These are phyloP conservation scores for Gracilaria vermiculophylla DNA, from an alignment of 23 red algal species.

Conservation along the genomic window DNA sequence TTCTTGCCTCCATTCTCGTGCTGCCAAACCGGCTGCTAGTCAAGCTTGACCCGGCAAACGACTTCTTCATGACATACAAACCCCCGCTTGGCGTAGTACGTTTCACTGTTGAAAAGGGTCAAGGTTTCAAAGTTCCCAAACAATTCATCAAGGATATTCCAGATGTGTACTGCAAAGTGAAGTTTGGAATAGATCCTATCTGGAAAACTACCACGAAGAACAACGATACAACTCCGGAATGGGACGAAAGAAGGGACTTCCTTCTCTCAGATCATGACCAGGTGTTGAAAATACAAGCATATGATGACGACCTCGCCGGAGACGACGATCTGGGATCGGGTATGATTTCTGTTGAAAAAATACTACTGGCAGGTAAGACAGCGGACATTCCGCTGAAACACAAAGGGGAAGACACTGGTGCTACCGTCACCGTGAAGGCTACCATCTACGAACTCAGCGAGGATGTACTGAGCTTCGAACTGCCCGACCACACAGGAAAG, in stretches of 20 bases:
- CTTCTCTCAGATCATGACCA: constrained; percentile 65
- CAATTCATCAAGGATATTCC: constrained; percentile 67
- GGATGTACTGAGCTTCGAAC: constrained; percentile 21
- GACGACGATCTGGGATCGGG: constrained; percentile 55
- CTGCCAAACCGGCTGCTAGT: constrained; percentile 57
- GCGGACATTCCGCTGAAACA: constrained; percentile 8
- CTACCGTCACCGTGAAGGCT: constrained; percentile 16
- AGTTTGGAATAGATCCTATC: constrained; percentile 8
- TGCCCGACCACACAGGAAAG: not conserved
- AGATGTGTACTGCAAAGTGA: constrained; percentile 51
- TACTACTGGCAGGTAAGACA: not conserved
- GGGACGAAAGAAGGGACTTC: constrained; percentile 51
- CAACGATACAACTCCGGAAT: constrained; percentile 60
- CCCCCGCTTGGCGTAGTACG: constrained; percentile 30
- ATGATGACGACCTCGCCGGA: constrained; percentile 51
- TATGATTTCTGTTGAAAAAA: constrained; percentile 44
- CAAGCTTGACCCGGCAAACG: constrained; percentile 65
- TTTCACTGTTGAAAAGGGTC: constrained; percentile 41
- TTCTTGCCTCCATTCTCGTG: constrained; percentile 49
- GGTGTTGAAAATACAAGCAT: constrained; percentile 22
- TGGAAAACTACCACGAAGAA: constrained; percentile 53
- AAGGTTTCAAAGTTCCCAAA: constrained; percentile 47
- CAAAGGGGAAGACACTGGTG: constrained; percentile 20
- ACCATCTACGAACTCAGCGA: constrained; percentile 25
- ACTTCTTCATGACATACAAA: constrained; percentile 52